Evolutionary conservation across 192 early-diverging fungal species (phyloP), one percentile per base, ranked within the genome.

Genomic region (Martensiomyces pterosporus): DNA sequence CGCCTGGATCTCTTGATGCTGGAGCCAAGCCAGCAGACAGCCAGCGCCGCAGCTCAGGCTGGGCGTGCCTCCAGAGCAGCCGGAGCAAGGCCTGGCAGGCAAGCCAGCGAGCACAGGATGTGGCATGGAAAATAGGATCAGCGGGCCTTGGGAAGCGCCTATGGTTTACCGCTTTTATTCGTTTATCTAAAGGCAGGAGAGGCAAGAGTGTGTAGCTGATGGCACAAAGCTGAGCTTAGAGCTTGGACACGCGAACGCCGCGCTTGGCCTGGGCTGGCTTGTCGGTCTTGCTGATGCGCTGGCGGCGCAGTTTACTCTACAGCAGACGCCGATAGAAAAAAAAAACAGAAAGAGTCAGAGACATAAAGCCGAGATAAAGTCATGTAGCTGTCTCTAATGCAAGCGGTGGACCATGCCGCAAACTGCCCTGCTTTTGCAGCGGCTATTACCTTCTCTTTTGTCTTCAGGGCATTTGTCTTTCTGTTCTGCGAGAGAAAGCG

Each of bases 161-260:
- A n/a, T n/a, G n/a, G n/a, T n/a, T n/a, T n/a, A n/a, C n/a, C n/a
- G n/a, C n/a, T n/a, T n/a, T n/a, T n/a, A n/a, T n/a, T n/a, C n/a
- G n/a, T n/a, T 94, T 95, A 77, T 97, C 93, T 63, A 83, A 75
- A 52, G 80, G 80, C 79, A 79, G 83, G 64, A 77, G 64, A 24
- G 85, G 48, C 16, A 84, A 79, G 40, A 81, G 77, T 26, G 55
- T 60, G 12, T 78, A 55, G 51, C 7, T 40, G 26, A 21, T 23
- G 16, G n/a, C n/a, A n/a, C n/a, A 36, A 35, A 36, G 40, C 14
- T 26, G 5, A 3, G 24, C 24, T 41, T 35, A 71, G 1, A 71
- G 56, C 52, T 71, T 71, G 27, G 67, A 71, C 15, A 64, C 67
- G 0, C 67, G 55, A 5, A 26, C 41, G 18, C 37, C 46, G 56